Evolutionary conservation across 2,329 filamentous ascomycete species (phyloP).

Genomic region (Phoma sp.): DNA sequence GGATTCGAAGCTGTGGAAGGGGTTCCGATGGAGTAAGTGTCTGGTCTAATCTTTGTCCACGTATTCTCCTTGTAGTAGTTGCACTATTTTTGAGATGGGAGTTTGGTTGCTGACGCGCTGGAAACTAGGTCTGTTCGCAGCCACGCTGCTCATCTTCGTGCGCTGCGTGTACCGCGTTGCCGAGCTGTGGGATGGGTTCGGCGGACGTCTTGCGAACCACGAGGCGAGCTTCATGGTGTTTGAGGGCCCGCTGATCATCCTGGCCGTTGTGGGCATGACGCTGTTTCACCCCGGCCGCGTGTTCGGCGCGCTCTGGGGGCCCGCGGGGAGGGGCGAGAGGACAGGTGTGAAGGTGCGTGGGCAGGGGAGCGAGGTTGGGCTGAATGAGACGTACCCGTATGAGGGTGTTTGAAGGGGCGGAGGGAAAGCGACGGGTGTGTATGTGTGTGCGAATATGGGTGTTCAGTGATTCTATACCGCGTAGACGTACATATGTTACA

Average conservation of each 20-base stretch:
- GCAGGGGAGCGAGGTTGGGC: conserved; percentile 14
- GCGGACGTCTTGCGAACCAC: conserved; percentile 52
- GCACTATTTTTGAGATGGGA: too few relatives aligned
- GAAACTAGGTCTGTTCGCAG: conserved; percentile 38
- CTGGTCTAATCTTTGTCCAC: too few relatives aligned
- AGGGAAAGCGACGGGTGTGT: too few relatives aligned
- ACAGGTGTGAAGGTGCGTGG: conserved; percentile 17
- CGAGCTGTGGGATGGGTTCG: conserved; percentile 55
- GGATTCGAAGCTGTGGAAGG: conserved; percentile 15
- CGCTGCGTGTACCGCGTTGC: conserved; percentile 48
- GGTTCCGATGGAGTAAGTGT: too few relatives aligned
- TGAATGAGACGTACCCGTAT: conserved; percentile 20
- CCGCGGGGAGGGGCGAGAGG: conserved; percentile 32
- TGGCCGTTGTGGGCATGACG: conserved; percentile 46
- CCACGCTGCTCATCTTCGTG: conserved; percentile 53
- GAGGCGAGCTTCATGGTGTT: conserved; percentile 58
- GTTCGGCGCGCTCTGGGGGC: conserved; percentile 33
- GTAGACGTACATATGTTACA: not conserved
- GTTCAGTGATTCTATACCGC: too few relatives aligned
- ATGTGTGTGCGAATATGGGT: too few relatives aligned
- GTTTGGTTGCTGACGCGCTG: too few relatives aligned
- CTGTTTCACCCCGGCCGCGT: conserved; percentile 51
- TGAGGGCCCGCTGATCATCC: conserved; percentile 58
- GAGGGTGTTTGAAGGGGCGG: not conserved
- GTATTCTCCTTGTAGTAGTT: too few relatives aligned